Evolutionary conservation across 495 filamentous ascomycete genomes (phyloP).

Genomic region (Trichocladium antarcticum): DNA sequence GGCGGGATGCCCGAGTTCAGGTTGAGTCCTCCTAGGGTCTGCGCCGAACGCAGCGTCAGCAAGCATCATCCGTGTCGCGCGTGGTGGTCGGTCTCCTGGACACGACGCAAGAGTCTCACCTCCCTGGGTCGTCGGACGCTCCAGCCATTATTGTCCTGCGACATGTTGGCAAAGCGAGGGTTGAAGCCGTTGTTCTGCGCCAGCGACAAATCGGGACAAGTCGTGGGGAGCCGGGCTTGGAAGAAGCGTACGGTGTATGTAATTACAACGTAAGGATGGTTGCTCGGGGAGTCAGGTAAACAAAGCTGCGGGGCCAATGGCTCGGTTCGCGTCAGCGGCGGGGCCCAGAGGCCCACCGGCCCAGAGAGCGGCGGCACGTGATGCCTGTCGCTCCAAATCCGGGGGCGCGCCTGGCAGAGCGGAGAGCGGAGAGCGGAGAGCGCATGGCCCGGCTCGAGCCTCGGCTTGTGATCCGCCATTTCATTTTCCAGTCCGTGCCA

Average conservation of each 20-base stretch:
- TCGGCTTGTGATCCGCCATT: conserved; percentile 16
- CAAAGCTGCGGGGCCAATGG: conserved; percentile 17
- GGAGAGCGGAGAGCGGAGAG: too few species aligned
- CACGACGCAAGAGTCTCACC: conserved; percentile 34
- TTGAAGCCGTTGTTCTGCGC: neutral
- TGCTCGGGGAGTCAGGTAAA: conserved; percentile 26
- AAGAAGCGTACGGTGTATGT: neutral
- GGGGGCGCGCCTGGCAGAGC: conserved; percentile 7
- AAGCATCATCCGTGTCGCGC: neutral
- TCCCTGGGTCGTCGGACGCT: conserved; percentile 64
- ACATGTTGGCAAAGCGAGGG: conserved; percentile 41
- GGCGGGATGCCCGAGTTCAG: conserved; percentile 74
- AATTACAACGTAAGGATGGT: conserved; percentile 7
- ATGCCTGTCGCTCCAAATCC: conserved; percentile 6
- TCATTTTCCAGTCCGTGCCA: conserved; percentile 4
- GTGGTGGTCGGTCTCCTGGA: too few species aligned
- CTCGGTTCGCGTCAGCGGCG: conserved; percentile 7
- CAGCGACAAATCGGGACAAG: neutral
- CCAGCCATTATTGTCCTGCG: conserved; percentile 64
- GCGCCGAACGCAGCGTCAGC: conserved; percentile 2
- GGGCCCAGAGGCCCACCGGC: too few species aligned
- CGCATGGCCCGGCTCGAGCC: conserved; percentile 7
- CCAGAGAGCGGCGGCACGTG: too few species aligned
- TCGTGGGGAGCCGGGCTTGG: neutral
- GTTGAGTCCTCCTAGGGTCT: conserved; percentile 72